Conservation (phyloP, 2,329 filamentous ascomycete species). For the Alternaria solani region DNA sequence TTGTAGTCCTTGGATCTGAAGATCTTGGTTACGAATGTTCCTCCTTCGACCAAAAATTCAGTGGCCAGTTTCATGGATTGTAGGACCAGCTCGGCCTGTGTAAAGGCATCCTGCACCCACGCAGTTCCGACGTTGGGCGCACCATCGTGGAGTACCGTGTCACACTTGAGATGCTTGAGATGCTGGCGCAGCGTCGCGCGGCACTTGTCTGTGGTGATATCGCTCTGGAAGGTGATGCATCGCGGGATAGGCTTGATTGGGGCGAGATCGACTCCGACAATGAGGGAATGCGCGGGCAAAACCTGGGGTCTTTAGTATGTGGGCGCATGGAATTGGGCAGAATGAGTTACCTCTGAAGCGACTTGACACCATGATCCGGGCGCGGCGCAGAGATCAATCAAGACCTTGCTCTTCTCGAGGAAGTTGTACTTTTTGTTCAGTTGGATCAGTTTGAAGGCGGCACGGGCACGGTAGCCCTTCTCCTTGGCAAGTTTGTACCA, state of each 20-base stretch:
- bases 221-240: constrained; percentile 94
- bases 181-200: constrained; percentile 87
- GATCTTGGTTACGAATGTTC: constrained; percentile 96
- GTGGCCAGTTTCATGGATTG: constrained; percentile 93
- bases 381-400: constrained; percentile 96
- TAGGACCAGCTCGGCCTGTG: constrained; percentile 90
- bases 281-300: constrained; percentile 89
- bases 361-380: constrained; percentile 73
- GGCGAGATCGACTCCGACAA: constrained; percentile 91
- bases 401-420: constrained; percentile 93
- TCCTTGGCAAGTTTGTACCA: constrained; percentile 99
- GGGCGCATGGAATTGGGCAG: not conserved
- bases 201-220: constrained; percentile 97
- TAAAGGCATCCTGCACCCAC: constrained; percentile 98
- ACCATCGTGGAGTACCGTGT: constrained; percentile 94
- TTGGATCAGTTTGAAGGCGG: constrained; percentile 97
- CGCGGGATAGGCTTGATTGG: constrained; percentile 96
- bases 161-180: constrained; percentile 94
- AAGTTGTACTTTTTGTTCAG: constrained; percentile 99
- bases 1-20: constrained; percentile 98
- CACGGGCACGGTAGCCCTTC: constrained; percentile 94
- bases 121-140: constrained; percentile 97
- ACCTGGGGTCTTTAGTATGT: constrained; percentile 52
- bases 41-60: constrained; percentile 80
- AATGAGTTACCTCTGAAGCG: constrained; percentile 75